These are phyloP conservation scores for Coniosporium apollinis DNA, from an alignment of 495 filamentous ascomycete species.

Conservation along the genomic window DNA sequence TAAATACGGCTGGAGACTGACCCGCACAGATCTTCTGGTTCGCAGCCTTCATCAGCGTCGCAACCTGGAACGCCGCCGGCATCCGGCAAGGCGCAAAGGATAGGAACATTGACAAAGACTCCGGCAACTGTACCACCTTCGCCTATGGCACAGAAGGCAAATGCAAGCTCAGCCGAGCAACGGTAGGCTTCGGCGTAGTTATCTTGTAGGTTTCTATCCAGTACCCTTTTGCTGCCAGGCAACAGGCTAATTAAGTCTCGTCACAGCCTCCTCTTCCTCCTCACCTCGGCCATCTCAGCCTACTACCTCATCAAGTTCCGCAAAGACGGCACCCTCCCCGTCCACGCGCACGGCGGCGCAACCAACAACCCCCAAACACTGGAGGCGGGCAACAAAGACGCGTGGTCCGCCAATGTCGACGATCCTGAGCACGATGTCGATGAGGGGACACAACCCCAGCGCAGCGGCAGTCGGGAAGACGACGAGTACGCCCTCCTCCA, in stretches of 20 bases:
- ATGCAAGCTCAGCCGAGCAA: slow-evolving; percentile 60
- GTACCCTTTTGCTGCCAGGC: slow-evolving; percentile 7
- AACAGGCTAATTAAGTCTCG: background rate
- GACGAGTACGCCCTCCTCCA: slow-evolving; percentile 17
- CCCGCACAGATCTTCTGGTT: slow-evolving; percentile 52
- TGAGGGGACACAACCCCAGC: too few relatives aligned
- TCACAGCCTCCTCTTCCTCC: slow-evolving; percentile 52
- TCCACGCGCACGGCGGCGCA: slow-evolving; percentile 21
- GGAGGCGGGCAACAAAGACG: slow-evolving; percentile 10
- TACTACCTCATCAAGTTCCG: slow-evolving; percentile 67
- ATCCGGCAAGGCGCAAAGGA: slow-evolving; percentile 19
- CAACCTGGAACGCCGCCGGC: slow-evolving; percentile 41
- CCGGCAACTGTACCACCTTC: slow-evolving; percentile 32
- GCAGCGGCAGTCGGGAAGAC: too few relatives aligned
- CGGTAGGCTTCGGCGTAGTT: slow-evolving; percentile 62
- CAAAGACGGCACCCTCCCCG: slow-evolving; percentile 58
- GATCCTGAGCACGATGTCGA: slow-evolving; percentile 12
- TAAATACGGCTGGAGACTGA: background rate
- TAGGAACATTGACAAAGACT: slow-evolving; percentile 19
- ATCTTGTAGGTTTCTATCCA: slow-evolving; percentile 47
- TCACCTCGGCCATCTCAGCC: slow-evolving; percentile 57
- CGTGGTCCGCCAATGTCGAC: slow-evolving; percentile 20
- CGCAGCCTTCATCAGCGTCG: slow-evolving; percentile 60
- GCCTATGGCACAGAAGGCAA: slow-evolving; percentile 35
- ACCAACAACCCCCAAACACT: slow-evolving; percentile 5